Percentiles rank a stretch among this genome's conserved stretches.
phyloP scores from a whole-genome alignment of 768 basidiomycete species.

The Lactarius sanguifluus region DNA sequence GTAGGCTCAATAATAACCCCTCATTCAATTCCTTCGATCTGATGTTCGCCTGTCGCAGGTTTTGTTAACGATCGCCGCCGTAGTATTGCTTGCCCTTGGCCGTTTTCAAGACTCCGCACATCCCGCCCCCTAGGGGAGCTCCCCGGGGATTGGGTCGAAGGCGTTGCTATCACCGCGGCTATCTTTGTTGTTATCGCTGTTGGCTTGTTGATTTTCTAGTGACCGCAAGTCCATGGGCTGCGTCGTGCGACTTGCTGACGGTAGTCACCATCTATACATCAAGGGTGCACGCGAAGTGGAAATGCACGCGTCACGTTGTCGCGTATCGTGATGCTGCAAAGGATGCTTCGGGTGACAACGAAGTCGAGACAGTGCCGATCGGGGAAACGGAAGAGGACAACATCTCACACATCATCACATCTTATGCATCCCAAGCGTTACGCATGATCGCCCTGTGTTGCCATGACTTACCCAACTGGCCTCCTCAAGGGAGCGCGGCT shows the following conservation, averaged over 20 bases:
- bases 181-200: slow-evolving; percentile 80
- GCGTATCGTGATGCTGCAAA: slow-evolving; percentile 44
- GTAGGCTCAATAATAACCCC: slow-evolving; percentile 40
- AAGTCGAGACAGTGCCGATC: slow-evolving; percentile 60
- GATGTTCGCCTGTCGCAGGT: slow-evolving; percentile 58
- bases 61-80: slow-evolving; percentile 76
- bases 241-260: slow-evolving; percentile 61
- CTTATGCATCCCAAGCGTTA: slow-evolving; percentile 95
- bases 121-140: slow-evolving; percentile 58
- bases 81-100: slow-evolving; percentile 91
- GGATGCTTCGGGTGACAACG: slow-evolving; percentile 30
- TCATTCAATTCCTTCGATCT: slow-evolving; percentile 23
- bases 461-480: slow-evolving; percentile 83
- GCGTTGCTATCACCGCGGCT: slow-evolving; percentile 76
- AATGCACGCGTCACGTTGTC: slow-evolving; percentile 69
- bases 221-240: slow-evolving; percentile 95
- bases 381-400: slow-evolving; percentile 72
- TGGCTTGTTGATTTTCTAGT: slow-evolving; percentile 91
- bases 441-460: slow-evolving; percentile 95
- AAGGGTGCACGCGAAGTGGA: slow-evolving; percentile 98
- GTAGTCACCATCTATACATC: slow-evolving; percentile 66
- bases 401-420: slow-evolving; percentile 90
- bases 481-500: slow-evolving; percentile 51
- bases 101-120: slow-evolving; percentile 86
- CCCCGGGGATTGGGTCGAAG: slow-evolving; percentile 92